Evolutionary conservation across 257 asterid genomes (phyloP).

Genomic region (Nicotiana attenuata): DNA sequence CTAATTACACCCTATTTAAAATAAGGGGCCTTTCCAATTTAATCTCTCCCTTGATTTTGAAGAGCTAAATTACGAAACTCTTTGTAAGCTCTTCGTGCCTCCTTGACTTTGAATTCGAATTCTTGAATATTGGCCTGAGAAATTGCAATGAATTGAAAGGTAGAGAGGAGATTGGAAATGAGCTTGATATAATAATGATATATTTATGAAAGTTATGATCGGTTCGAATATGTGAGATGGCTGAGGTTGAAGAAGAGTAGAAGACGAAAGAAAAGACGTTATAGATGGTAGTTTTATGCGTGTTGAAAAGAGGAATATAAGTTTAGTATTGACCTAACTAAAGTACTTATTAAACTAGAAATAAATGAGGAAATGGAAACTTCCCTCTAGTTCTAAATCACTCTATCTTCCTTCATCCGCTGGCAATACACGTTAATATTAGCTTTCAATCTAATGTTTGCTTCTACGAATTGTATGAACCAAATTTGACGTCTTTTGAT

Average conservation of each 20-base stretch:
- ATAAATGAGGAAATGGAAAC: neutral
- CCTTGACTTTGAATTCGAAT: neutral
- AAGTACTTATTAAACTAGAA: neutral
- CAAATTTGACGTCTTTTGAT: neutral
- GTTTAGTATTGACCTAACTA: neutral
- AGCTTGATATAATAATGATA: neutral
- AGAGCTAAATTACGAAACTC: neutral
- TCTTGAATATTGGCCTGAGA: neutral
- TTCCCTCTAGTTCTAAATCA: neutral
- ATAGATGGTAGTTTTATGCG: neutral
- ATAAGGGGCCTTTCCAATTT: neutral
- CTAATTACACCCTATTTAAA: neutral
- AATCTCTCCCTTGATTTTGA: neutral
- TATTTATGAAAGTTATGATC: neutral
- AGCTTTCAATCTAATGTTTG: neutral
- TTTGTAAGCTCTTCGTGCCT: neutral
- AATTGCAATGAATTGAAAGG: neutral
- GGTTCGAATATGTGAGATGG: neutral
- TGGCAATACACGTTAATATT: constrained; percentile 1
- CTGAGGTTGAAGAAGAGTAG: neutral
- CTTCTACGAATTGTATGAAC: neutral
- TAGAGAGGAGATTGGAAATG: neutral
- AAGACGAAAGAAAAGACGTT: neutral
- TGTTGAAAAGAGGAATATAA: neutral
- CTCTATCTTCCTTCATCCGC: neutral